These are phyloP conservation scores for Cochlearia excelsa DNA, from an alignment of 345 rosid species.

Conservation along the genomic window DNA sequence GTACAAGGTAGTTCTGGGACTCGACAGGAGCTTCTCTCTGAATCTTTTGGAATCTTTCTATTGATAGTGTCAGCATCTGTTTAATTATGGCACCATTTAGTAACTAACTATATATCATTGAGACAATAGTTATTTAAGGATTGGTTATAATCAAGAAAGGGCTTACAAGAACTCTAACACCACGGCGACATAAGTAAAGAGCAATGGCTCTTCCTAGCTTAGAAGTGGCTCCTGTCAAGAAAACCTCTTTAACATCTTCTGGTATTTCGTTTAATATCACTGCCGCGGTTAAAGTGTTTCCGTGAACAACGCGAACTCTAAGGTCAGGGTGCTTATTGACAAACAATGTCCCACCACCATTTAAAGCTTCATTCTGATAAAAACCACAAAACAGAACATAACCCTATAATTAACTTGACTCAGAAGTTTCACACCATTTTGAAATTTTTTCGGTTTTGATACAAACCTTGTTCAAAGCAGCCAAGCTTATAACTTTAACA, in stretches of 20 bases:
- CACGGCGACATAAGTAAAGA: constrained; percentile 76
- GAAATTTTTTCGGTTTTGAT: neutral
- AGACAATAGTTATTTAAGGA: neutral
- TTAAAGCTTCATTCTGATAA: constrained; percentile 79
- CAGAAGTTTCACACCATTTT: neutral
- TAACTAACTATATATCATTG: neutral
- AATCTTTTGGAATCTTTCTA: constrained; percentile 83
- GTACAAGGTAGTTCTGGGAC: constrained; percentile 75
- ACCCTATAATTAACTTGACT: constrained; percentile 7
- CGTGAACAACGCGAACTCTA: constrained; percentile 88
- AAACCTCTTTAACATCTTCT: constrained; percentile 70
- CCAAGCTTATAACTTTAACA: constrained; percentile 92
- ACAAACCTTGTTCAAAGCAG: constrained; percentile 54
- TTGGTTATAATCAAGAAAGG: neutral
- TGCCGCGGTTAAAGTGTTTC: constrained; percentile 92
- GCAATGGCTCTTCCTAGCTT: constrained; percentile 98
- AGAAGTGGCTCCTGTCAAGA: constrained; percentile 95
- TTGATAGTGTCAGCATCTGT: constrained; percentile 86
- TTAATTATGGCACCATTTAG: neutral
- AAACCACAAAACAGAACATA: neutral
- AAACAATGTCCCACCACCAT: constrained; percentile 93
- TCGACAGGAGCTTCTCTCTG: constrained; percentile 82
- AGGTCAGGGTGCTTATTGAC: constrained; percentile 80
- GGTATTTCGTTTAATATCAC: constrained; percentile 83
- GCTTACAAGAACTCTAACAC: constrained; percentile 83